Percentiles rank a stretch among this genome's conserved stretches.
These are phyloP conservation scores for Pseudopediastrum boryanum DNA, from an alignment of 139 green algal species.

Conservation along the genomic window DNA sequence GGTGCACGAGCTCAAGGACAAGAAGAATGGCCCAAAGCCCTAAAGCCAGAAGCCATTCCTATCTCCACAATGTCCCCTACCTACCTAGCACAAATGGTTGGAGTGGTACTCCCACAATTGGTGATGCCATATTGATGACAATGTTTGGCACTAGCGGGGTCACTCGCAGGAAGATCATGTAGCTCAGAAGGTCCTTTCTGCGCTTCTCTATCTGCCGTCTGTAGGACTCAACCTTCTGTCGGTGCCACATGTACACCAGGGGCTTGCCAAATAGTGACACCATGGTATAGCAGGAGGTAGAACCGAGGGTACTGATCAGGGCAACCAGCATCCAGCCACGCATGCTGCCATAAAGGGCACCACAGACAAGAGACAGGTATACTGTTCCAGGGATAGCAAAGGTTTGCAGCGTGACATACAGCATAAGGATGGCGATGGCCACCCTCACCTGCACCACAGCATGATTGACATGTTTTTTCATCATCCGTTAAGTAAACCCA, in stretches of 20 bases:
- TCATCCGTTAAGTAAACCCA: too few relatives aligned
- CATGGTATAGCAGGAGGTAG: constrained; percentile 52
- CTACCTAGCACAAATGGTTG: constrained; percentile 55
- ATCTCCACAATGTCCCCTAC: neutral
- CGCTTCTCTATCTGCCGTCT: constrained; percentile 55
- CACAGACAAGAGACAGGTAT: constrained; percentile 69
- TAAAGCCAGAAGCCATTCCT: too few relatives aligned
- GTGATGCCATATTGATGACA: constrained; percentile 81
- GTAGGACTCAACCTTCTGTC: constrained; percentile 49
- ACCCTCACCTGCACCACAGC: constrained; percentile 13
- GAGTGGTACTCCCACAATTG: constrained; percentile 75
- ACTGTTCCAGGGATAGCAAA: constrained; percentile 82
- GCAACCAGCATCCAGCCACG: constrained; percentile 51
- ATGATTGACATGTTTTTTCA: too few relatives aligned
- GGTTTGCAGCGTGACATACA: constrained; percentile 75
- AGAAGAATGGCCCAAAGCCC: too few relatives aligned
- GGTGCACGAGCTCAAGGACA: too few relatives aligned
- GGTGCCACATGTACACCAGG: constrained; percentile 59
- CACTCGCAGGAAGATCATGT: constrained; percentile 81
- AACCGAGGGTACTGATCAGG: constrained; percentile 50
- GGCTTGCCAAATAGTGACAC: constrained; percentile 46
- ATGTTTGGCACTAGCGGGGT: constrained; percentile 81
- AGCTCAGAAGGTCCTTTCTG: constrained; percentile 64
- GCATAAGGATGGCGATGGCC: constrained; percentile 25
- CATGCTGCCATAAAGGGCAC: constrained; percentile 67